These are phyloP conservation scores for Trichoderma hamatum DNA, from an alignment of 2,329 filamentous ascomycete genomes.

Conservation along the genomic window DNA sequence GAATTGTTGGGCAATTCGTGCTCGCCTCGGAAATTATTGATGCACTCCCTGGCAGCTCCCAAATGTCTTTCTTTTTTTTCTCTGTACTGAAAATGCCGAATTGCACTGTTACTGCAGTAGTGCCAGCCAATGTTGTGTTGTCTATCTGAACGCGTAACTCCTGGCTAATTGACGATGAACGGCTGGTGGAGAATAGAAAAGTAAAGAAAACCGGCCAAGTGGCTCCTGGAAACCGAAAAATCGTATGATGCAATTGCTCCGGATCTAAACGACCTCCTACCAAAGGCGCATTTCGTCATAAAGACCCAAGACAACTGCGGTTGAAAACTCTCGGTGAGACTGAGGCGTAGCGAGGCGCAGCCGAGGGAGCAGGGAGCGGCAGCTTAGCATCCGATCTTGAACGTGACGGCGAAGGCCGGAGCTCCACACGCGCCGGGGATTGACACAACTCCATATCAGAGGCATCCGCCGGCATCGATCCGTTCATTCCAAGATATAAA, in stretches of 20 bases:
- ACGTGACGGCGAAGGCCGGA: conserved; percentile 16
- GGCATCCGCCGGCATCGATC: background rate
- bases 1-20: background rate
- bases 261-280: background rate
- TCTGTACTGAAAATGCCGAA: background rate
- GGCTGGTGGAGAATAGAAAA: background rate
- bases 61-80: background rate
- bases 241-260: conserved; percentile 18
- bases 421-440: conserved; percentile 5
- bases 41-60: background rate
- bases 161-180: background rate
- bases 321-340: conserved; percentile 11
- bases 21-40: background rate
- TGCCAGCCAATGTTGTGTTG: background rate
- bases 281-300: conserved; percentile 14
- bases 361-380: conserved; percentile 5
- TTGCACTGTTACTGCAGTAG: background rate
- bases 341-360: conserved; percentile 23
- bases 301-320: background rate
- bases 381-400: conserved; percentile 13
- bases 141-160: background rate
- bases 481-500: background rate
- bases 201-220: background rate
- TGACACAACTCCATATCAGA: conserved; percentile 7
- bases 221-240: background rate